A percentile compares a stretch with the other conserved stretches of the same genome.
Evolutionary conservation across 2,329 filamentous ascomycete species (phyloP).

Genomic region (Claviceps sp.): DNA sequence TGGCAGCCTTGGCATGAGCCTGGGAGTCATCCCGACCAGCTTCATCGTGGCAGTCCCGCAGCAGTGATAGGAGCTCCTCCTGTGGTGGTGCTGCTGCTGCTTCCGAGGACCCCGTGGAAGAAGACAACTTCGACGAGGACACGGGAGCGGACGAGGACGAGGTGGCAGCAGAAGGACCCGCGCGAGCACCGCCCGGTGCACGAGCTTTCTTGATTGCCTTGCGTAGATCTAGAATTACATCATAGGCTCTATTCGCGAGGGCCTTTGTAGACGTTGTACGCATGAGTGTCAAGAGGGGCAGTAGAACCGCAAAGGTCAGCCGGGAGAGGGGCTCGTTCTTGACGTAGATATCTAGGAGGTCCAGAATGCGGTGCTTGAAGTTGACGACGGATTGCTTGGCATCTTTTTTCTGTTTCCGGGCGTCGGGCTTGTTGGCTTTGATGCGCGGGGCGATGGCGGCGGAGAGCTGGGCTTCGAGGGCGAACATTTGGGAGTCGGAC

Average conservation of each 20-base stretch:
- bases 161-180: no score
- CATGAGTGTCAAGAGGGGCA: conserved; percentile 65
- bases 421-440: conserved; percentile 41
- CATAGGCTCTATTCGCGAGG: conserved; percentile 57
- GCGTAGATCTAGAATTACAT: conserved; percentile 60
- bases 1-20: conserved; percentile 61
- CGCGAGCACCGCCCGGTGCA: conserved; percentile 8
- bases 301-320: conserved; percentile 53
- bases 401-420: conserved; percentile 75
- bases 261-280: conserved; percentile 66
- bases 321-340: conserved; percentile 60
- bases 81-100: not conserved
- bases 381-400: conserved; percentile 81
- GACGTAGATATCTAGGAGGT: conserved; percentile 74
- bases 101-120: not conserved
- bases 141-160: no score
- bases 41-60: conserved; percentile 57
- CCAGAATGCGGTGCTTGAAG: conserved; percentile 89
- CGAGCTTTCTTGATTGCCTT: conserved; percentile 49
- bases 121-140: no score
- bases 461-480: conserved; percentile 67
- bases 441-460: conserved; percentile 73
- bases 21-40: conserved; percentile 51
- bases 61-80: conserved; percentile 39
- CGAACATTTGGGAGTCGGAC: conserved; percentile 93